Percentiles rank a stretch among this genome's conserved stretches.
Conservation (phyloP, 1,139 yeast species). For the Saccharomycopsis hybrid region DNA sequence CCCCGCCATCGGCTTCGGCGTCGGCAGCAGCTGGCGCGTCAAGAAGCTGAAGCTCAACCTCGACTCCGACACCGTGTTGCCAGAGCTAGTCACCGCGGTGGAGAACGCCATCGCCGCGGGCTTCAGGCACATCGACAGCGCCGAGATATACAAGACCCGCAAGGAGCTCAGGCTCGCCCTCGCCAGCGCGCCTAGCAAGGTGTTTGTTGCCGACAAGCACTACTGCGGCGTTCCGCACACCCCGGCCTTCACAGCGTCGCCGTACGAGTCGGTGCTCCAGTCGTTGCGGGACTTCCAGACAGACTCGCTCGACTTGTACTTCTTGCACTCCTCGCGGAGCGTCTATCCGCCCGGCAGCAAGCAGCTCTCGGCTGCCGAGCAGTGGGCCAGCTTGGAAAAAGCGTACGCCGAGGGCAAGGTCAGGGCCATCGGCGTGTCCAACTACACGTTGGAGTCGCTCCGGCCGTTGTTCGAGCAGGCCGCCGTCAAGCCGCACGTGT, state of each 20-base stretch:
- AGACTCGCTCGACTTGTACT: slow-evolving; percentile 44
- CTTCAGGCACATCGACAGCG: slow-evolving; percentile 49
- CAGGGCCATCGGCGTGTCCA: slow-evolving; percentile 59
- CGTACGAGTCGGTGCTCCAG: slow-evolving; percentile 31
- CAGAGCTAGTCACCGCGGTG: slow-evolving; percentile 36
- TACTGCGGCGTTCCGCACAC: slow-evolving; percentile 23
- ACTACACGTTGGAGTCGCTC: slow-evolving; percentile 45
- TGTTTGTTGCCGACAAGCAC: slow-evolving; percentile 41
- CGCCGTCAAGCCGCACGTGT: slow-evolving; percentile 49
- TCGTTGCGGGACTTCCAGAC: slow-evolving; percentile 33
- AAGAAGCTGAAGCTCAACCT: slow-evolving; percentile 4
- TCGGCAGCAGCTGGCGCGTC: slow-evolving; percentile 53
- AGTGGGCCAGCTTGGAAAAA: slow-evolving; percentile 47
- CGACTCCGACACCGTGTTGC: slow-evolving; percentile 5
- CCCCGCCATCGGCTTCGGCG: slow-evolving; percentile 42
- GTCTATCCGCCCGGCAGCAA: slow-evolving; percentile 29
- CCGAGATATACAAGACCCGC: slow-evolving; percentile 50
- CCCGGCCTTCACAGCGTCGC: slow-evolving; percentile 28
- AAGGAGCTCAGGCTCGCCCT: slow-evolving; percentile 46
- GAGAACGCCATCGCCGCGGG: slow-evolving; percentile 39
- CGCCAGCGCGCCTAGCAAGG: slow-evolving; percentile 33
- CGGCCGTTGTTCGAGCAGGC: slow-evolving; percentile 38
- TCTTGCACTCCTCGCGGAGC: slow-evolving; percentile 41
- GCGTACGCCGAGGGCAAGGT: slow-evolving; percentile 44
- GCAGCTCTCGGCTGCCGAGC: slow-evolving; percentile 26